phyloP scores from a whole-genome alignment of 192 early-diverging fungal genomes.

The Cetraspora pellucida region DNA sequence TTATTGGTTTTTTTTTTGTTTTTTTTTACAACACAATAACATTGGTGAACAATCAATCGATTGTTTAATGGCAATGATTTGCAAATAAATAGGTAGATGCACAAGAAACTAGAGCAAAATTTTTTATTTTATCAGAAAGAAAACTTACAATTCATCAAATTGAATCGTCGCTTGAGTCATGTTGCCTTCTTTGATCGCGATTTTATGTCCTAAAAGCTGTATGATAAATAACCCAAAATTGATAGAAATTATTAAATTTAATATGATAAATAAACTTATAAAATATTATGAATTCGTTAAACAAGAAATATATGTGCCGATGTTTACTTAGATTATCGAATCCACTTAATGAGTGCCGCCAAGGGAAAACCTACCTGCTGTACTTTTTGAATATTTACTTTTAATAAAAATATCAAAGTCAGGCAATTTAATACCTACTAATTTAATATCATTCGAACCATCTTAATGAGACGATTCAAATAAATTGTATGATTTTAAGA shows the following conservation, averaged over 20 bases:
- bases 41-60: too few species aligned
- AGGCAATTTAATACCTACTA: too few species aligned
- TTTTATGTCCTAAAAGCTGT: constrained; percentile 26
- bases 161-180: constrained; percentile 9
- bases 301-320: too few species aligned
- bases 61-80: background rate
- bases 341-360: too few species aligned
- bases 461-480: too few species aligned
- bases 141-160: constrained; percentile 28
- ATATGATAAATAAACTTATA: background rate
- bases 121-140: background rate
- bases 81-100: background rate
- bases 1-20: background rate
- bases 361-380: too few species aligned
- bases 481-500: too few species aligned
- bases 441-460: too few species aligned
- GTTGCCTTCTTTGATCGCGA: constrained; percentile 21
- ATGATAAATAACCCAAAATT: background rate
- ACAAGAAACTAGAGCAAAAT: background rate
- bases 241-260: background rate
- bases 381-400: too few species aligned
- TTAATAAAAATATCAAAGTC: too few species aligned
- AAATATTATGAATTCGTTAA: background rate
- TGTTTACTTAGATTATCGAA: too few species aligned
- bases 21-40: too few species aligned